Conservation (phyloP, 2,329 filamentous ascomycete species). For the Neofusicoccum laricinum region DNA sequence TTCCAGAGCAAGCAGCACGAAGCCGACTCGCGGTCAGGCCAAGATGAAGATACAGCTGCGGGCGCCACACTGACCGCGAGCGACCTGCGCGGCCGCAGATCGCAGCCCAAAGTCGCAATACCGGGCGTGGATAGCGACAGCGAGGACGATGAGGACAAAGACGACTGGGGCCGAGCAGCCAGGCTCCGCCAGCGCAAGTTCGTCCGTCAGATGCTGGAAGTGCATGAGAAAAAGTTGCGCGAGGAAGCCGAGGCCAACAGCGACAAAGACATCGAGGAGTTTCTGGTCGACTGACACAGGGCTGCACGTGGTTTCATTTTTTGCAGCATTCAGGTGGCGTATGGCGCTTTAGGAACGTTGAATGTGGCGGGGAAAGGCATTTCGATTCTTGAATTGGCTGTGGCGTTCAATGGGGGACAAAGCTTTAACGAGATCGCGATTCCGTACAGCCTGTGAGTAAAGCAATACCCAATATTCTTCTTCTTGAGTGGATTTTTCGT, state of each 20-base stretch:
- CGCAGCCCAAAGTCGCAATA: conserved; percentile 50
- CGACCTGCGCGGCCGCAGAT: conserved; percentile 32
- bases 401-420: background rate
- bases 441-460: background rate
- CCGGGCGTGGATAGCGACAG: conserved; percentile 54
- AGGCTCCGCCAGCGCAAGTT: conserved; percentile 66
- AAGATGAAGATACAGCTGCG: conserved; percentile 38
- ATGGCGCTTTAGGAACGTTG: background rate
- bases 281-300: conserved; percentile 47
- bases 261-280: conserved; percentile 73
- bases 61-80: conserved; percentile 34
- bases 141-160: conserved; percentile 36
- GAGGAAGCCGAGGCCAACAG: conserved; percentile 63
- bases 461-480: background rate
- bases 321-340: background rate
- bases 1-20: conserved; percentile 64
- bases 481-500: background rate
- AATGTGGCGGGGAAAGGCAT: background rate
- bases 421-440: background rate
- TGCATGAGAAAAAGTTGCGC: conserved; percentile 54
- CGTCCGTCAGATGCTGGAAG: conserved; percentile 63
- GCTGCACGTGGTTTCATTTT: background rate
- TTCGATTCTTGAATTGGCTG: background rate
- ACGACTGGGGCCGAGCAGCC: conserved; percentile 67
- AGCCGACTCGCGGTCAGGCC: conserved; percentile 37